Percentiles rank a stretch among this genome's conserved stretches.
phyloP scores from a whole-genome alignment of 148 eudicot genomes.

The Amaranthus hypochondriacus region DNA sequence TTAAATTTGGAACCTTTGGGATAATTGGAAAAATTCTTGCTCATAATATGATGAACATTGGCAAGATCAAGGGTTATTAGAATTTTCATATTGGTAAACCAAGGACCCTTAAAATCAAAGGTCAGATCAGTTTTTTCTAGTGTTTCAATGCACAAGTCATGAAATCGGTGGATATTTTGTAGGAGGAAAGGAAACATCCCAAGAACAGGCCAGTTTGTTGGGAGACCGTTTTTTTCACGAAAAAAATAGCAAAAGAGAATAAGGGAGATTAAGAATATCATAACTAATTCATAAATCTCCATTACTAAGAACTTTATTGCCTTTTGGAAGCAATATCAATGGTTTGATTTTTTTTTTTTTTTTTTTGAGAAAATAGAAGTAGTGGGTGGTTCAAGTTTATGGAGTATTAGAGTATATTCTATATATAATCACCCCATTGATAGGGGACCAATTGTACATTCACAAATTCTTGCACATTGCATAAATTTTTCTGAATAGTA shows the following conservation, averaged over 20 bases:
- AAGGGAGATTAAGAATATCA: neutral
- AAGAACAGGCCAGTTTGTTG: constrained; percentile 27
- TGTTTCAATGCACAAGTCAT: constrained; percentile 14
- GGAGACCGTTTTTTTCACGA: constrained; percentile 21
- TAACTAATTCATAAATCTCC: no score
- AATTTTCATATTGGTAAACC: constrained; percentile 43
- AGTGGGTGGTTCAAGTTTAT: no score
- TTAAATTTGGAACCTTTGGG: constrained; percentile 40
- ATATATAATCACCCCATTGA: no score
- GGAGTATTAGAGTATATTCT: no score
- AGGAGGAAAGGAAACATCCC: constrained; percentile 45
- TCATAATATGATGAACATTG: constrained; percentile 46
- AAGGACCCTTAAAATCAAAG: constrained; percentile 42
- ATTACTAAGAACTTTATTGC: no score
- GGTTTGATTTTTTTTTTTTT: no score
- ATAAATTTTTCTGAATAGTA: no score
- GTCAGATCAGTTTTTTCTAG: constrained; percentile 8
- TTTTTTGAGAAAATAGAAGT: no score
- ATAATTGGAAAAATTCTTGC: constrained; percentile 44
- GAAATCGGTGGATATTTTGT: constrained; percentile 24
- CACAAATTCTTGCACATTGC: no score
- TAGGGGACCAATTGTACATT: no score
- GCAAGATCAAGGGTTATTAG: constrained; percentile 33
- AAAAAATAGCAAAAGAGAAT: constrained; percentile 5
- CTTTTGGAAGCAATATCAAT: no score